These are phyloP conservation scores for Infundibulicybe gibba DNA, from an alignment of 768 basidiomycete genomes.

Conservation along the genomic window DNA sequence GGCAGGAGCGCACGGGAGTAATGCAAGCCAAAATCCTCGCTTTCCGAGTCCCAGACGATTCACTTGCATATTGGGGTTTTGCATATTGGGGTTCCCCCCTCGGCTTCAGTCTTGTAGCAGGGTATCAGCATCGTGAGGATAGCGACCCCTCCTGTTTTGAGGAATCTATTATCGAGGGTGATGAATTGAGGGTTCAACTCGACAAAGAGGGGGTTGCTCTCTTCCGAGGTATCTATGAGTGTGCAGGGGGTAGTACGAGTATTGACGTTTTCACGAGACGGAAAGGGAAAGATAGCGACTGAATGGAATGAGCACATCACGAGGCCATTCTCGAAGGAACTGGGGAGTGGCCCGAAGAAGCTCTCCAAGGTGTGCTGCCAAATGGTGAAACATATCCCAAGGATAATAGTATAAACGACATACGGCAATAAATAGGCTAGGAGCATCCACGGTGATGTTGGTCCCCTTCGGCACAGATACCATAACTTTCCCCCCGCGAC, in stretches of 20 bases:
- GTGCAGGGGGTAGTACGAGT: neutral
- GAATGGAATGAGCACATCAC: slow-evolving; percentile 54
- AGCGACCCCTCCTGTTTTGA: slow-evolving; percentile 54
- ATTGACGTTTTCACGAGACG: neutral
- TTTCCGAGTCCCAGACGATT: slow-evolving; percentile 45
- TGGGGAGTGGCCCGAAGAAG: slow-evolving; percentile 41
- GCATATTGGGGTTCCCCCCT: slow-evolving; percentile 35
- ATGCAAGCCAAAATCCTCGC: slow-evolving; percentile 36
- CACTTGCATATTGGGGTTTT: slow-evolving; percentile 38
- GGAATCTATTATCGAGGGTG: slow-evolving; percentile 28
- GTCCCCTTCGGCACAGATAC: slow-evolving; percentile 35
- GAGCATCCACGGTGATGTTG: slow-evolving; percentile 31
- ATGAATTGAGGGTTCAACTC: neutral
- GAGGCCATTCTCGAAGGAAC: slow-evolving; percentile 51
- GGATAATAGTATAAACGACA: slow-evolving; percentile 7
- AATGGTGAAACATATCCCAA: neutral
- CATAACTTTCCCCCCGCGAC: slow-evolving; percentile 35
- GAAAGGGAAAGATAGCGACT: no score
- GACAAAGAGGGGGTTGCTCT: slow-evolving; percentile 21
- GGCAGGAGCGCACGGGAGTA: slow-evolving; percentile 39
- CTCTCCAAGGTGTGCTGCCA: slow-evolving; percentile 18
- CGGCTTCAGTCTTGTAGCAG: no score
- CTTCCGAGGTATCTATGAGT: slow-evolving; percentile 44
- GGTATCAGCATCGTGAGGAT: no score
- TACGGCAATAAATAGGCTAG: slow-evolving; percentile 52